Base-by-base conservation (phyloP, 768 basidiomycete genomes). In the Pisolithus tinctorius region DNA sequence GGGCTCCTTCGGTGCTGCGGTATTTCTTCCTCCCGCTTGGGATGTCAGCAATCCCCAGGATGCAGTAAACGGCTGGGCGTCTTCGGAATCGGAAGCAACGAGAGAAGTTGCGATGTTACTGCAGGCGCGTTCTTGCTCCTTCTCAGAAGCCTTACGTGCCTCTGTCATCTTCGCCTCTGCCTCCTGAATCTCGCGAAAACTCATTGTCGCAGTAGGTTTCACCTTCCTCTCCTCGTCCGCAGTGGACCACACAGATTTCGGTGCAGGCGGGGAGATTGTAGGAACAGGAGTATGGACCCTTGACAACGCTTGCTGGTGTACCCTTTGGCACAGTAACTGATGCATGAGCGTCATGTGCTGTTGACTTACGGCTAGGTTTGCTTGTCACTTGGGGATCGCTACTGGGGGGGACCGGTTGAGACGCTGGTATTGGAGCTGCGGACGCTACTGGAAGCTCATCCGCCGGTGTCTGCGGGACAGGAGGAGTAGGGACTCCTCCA, bases 31-130 rank as follows among this genome's bases (percentile, higher is more conserved):
- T 41, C 86, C 87, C 44, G 79, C 80, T 60, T 91, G 84, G n/a
- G 89, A 91, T 1, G 85, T 89, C 2, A 88, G 86, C 31, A 92
- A 74, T 30, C 89, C n/a, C 92, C 92, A 95, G 9, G 88, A 86
- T 17, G 84, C 71, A 2, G 79, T 83, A 53, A 86, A 84, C 14
- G 78, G 65, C 54, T 81, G 84, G 6, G 70, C 61, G 25, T 85
- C 82, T 49, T 88, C 87, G 3, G 60, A 41, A 10, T 73, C 68
- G n/a, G 71, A 48, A 17, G 71, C 45, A 27, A 68, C 51, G 20
- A 72, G 60, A 20, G 73, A 64, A 31, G 51, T 30, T 11, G 30
- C 30, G 14, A 20, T 10, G 29, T 73, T 70, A 27, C 71, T 69
- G 40, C 83, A 82, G 45, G 78, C 74, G 30, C 80, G 78, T 53